A percentile compares a stretch with the other conserved stretches of the same genome.
These are phyloP conservation scores for Ilyonectria robusta DNA, from an alignment of 2,329 filamentous ascomycete species.

Conservation along the genomic window DNA sequence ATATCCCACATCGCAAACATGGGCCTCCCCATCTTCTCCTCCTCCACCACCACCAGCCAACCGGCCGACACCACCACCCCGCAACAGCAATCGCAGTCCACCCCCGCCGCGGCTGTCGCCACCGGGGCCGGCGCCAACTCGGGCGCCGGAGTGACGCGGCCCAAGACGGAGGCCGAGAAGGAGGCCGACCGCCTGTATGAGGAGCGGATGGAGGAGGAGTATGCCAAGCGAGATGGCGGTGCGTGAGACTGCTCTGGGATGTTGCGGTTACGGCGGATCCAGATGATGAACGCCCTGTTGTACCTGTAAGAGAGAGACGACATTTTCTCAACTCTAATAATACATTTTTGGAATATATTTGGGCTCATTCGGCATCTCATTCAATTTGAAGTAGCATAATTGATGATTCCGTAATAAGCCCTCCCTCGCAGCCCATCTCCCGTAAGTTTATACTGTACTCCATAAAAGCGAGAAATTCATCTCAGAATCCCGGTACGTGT, in stretches of 20 bases:
- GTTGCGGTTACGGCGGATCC: background rate
- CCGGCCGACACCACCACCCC: slow-evolving; percentile 32
- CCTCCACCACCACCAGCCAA: slow-evolving; percentile 22
- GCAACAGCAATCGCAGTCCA: slow-evolving; percentile 23
- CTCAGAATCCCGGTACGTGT: too few species aligned
- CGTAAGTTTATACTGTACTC: too few species aligned
- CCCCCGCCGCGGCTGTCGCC: slow-evolving; percentile 29
- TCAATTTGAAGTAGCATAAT: too few species aligned
- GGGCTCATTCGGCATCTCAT: too few species aligned
- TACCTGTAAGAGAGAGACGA: background rate
- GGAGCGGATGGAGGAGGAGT: slow-evolving; percentile 69
- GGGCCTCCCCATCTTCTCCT: slow-evolving; percentile 47
- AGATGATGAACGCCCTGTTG: background rate
- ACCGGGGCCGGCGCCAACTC: slow-evolving; percentile 64
- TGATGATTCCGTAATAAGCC: too few species aligned
- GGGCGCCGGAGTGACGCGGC: slow-evolving; percentile 61
- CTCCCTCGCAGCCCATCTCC: too few species aligned
- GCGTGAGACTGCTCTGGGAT: slow-evolving; percentile 47
- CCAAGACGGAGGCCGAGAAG: slow-evolving; percentile 64
- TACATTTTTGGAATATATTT: too few species aligned
- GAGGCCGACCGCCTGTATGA: slow-evolving; percentile 66
- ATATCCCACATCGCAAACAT: slow-evolving; percentile 37
- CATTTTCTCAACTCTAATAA: background rate
- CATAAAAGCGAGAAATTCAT: too few species aligned
- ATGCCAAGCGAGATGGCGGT: slow-evolving; percentile 68